These are phyloP conservation scores for Amanita pallidorosea DNA, from an alignment of 768 basidiomycete genomes.

Conservation along the genomic window DNA sequence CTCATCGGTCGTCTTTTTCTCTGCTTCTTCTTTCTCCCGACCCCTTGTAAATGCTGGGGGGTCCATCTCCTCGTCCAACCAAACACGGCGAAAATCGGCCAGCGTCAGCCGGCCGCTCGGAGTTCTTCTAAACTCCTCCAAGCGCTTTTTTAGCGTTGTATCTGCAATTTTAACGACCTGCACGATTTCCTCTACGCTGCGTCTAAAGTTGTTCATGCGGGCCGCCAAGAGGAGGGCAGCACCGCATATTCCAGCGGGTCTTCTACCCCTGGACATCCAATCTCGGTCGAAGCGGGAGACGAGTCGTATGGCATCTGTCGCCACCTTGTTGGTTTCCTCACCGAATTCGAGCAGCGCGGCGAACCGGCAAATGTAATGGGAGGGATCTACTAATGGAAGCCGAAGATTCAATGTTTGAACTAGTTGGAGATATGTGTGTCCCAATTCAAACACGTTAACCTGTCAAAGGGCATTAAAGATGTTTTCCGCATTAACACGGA, in stretches of 20 bases:
- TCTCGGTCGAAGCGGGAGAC: slow-evolving; percentile 90
- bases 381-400: slow-evolving; percentile 87
- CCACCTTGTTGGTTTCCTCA: slow-evolving; percentile 85
- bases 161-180: slow-evolving; percentile 99
- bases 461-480: slow-evolving; percentile 16
- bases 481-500: not conserved
- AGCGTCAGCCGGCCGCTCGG: slow-evolving; percentile 79
- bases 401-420: slow-evolving; percentile 79
- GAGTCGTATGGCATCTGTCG: slow-evolving; percentile 86
- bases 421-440: slow-evolving; percentile 91
- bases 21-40: slow-evolving; percentile 56
- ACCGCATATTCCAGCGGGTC: slow-evolving; percentile 96
- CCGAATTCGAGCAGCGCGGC: slow-evolving; percentile 93
- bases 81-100: slow-evolving; percentile 81
- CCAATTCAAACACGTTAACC: slow-evolving; percentile 98
- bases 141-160: slow-evolving; percentile 81
- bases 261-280: slow-evolving; percentile 94
- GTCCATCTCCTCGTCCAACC: slow-evolving; percentile 87
- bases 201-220: slow-evolving; percentile 95
- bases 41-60: slow-evolving; percentile 83
- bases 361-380: slow-evolving; percentile 94
- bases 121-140: slow-evolving; percentile 92
- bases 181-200: slow-evolving; percentile 90
- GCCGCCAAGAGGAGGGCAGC: slow-evolving; percentile 92
- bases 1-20: slow-evolving; percentile 28